Base-by-base conservation (phyloP, 2,329 filamentous ascomycete genomes). In the Didymella sp. region DNA sequence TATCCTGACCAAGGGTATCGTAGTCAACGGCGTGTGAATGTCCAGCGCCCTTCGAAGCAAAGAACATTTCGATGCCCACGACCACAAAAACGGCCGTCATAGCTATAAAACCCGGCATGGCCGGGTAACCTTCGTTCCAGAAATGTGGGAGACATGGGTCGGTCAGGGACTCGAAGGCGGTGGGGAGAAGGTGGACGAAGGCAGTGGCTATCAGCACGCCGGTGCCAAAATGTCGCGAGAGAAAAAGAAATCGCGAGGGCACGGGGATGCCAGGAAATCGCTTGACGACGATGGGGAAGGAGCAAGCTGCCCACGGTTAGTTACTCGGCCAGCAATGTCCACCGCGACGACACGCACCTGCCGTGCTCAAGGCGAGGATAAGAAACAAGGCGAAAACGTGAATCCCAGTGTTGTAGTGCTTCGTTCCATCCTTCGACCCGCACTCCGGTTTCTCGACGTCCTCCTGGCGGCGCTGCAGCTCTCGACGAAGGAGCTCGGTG, bases 51-150 rank as follows among this genome's bases (percentile, higher is more conserved):
- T 84, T 83, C 50, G 88, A 89, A 0, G 92, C 92, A 65, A 98
- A 88, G 73, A 92, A 92, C 78, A 95, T 96, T 76, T 98, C 94
- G 49, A 97, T 84, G 2, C 87, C 85, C 6, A 96, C 91, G 3
- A 97, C 92, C 4, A 90, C 79, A 57, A 79, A 77, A 19, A 79
- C 76, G 0, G 76, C 68, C 4, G 64, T 64, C 75, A 77, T 77
- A 43, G 75, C 75, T 46, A 77, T 71, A 7, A 77, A 56, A 9
- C 75, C 75, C 6, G 75, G 73, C 73, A 76, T 76, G 47, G 75
- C 72, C 52, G 74, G 59, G 48, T 77, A 77, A 50, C 72, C 69
- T n/a, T 70, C 48, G 58, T 72, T 77, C 75, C 75, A 77, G 44
- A 77, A 76, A 33, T 59, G 62, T 13, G 74, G 74, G 1, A 77